Conservation (phyloP, 1,284 basidiomycete species). For the Cryptococcus sp. region DNA sequence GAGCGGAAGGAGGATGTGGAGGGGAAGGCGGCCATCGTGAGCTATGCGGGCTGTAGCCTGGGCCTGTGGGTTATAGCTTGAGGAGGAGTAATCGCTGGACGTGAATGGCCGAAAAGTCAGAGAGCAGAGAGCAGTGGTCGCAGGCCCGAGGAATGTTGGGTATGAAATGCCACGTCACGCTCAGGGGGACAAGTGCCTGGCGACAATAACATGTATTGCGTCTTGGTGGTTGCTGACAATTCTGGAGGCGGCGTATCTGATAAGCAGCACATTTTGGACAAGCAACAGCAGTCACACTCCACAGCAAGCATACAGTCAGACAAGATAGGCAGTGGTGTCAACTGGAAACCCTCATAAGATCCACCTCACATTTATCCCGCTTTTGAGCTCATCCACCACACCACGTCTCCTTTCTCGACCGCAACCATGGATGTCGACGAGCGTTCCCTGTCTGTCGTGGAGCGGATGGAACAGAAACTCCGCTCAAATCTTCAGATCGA, state of each 20-base stretch:
- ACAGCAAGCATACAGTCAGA: too few relatives aligned
- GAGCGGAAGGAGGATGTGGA: conserved; percentile 15
- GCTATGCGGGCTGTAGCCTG: not conserved
- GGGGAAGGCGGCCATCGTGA: conserved; percentile 12
- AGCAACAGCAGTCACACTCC: too few relatives aligned
- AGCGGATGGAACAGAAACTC: conserved; percentile 32
- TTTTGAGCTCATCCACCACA: too few relatives aligned
- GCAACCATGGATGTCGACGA: conserved; percentile 14
- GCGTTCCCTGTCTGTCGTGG: conserved; percentile 4
- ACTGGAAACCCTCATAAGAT: too few relatives aligned
- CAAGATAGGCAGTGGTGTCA: too few relatives aligned
- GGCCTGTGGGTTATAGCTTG: not conserved
- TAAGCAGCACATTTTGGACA: too few relatives aligned
- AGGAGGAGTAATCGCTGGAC: not conserved
- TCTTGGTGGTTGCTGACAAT: too few relatives aligned
- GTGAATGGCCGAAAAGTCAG: not conserved
- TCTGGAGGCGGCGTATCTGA: too few relatives aligned
- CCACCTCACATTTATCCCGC: too few relatives aligned
- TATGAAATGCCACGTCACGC: too few relatives aligned
- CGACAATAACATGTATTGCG: too few relatives aligned
- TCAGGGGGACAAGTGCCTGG: too few relatives aligned
- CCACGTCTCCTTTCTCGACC: not conserved
- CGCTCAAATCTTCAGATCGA: conserved; percentile 24
- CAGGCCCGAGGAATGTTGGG: not conserved
- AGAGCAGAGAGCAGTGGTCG: not conserved